Percentiles rank a stretch among this genome's conserved stretches.
These are phyloP conservation scores for Malus asiatica DNA, from an alignment of 306 rosid species.

Conservation along the genomic window DNA sequence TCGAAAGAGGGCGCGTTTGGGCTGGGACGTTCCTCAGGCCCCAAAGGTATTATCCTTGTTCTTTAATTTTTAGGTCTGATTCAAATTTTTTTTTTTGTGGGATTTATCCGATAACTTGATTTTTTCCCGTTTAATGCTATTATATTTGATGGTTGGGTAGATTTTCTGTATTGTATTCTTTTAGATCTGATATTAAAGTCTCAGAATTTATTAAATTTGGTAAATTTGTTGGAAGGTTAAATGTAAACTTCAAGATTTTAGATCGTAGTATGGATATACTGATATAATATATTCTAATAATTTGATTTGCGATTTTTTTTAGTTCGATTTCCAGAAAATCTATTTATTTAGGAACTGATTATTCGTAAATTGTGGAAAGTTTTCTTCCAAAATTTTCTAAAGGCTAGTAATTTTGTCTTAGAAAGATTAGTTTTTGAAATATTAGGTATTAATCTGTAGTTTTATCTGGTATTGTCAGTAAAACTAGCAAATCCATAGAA, in stretches of 20 bases:
- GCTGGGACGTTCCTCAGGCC: constrained; percentile 84
- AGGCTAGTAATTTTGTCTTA: not conserved
- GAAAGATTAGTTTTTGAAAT: not conserved
- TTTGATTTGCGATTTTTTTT: not conserved
- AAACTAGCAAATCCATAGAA: not conserved
- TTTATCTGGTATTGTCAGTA: not conserved
- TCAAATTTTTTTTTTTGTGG: not conserved
- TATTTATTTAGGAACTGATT: not conserved
- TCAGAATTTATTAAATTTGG: not conserved
- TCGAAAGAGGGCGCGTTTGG: constrained; percentile 84
- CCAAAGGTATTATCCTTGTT: constrained; percentile 58
- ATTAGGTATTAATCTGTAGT: not conserved
- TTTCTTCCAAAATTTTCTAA: not conserved
- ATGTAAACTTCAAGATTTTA: not conserved
- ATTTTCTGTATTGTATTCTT: not conserved
- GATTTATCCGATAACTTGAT: not conserved
- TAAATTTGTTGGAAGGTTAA: not conserved
- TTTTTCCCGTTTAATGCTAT: not conserved
- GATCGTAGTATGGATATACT: not conserved
- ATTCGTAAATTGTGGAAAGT: not conserved
- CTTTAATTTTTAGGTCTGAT: constrained; percentile 26
- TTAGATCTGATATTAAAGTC: not conserved
- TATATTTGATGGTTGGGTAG: not conserved
- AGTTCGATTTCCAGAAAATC: not conserved
- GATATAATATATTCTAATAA: not conserved